phyloP scores from a whole-genome alignment of 2,329 filamentous ascomycete species.

The Calonectria fujianensis region DNA sequence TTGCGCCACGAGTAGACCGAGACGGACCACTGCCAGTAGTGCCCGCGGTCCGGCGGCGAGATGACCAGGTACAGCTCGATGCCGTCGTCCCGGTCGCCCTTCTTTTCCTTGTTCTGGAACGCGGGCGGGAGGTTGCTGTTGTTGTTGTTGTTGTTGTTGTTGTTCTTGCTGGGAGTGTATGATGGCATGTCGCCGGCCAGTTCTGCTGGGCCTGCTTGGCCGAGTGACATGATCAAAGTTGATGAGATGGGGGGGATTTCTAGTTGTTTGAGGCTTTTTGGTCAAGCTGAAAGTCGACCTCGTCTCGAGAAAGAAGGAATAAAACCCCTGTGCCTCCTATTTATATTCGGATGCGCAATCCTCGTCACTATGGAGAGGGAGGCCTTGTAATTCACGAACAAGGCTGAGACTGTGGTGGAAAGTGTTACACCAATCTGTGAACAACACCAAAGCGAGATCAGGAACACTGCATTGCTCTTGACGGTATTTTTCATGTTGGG shows the following conservation, averaged over 20 bases:
- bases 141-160: no score
- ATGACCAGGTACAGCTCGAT: slow-evolving; percentile 8
- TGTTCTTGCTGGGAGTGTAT: background rate
- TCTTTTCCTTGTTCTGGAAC: background rate
- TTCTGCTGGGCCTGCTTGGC: background rate
- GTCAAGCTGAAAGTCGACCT: background rate
- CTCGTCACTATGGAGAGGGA: background rate
- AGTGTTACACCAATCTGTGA: background rate
- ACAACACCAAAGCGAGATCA: background rate
- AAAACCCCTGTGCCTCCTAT: background rate
- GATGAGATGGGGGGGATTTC: background rate
- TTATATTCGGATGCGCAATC: background rate
- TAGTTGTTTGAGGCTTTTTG: background rate
- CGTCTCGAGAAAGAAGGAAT: background rate
- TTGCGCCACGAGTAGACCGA: background rate
- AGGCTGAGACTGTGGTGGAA: background rate
- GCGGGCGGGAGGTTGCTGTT: background rate
- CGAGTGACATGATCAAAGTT: background rate
- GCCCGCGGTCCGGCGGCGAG: background rate
- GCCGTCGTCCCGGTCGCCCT: background rate
- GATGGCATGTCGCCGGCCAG: background rate
- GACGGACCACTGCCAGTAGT: slow-evolving; percentile 7
- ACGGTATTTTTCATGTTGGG: background rate
- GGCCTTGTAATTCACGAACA: background rate
- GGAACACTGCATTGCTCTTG: background rate